Evolutionary conservation across 2,329 filamentous ascomycete species (phyloP), one percentile per base, ranked within the genome.

Genomic region (Chrysoporthe puriensis): DNA sequence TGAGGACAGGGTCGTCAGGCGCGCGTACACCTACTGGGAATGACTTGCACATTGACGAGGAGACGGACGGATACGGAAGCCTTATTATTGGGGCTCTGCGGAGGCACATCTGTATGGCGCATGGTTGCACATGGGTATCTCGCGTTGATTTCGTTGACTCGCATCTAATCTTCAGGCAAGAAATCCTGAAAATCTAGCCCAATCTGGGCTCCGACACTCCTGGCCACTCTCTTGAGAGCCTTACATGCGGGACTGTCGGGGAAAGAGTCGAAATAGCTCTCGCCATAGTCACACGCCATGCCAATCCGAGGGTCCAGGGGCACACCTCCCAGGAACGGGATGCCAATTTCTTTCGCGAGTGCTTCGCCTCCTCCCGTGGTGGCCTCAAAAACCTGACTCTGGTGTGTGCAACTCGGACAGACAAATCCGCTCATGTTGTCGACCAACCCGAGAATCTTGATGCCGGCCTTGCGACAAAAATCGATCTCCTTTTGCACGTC

Each of bases 401-500:
- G 83, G 72, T 94, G 89, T 65, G 88, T 92, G 79, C 96, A 99
- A 66, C 92, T 95, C 11, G 94, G 94, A 76, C 96, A 99, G 64
- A 99, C 94, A 74, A 98, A 99, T 3, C 94, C 93, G 68, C 90
- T 93, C 96, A 99, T 99, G 76, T 99, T 99, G 83, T 99, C 96
- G 18, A 97, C 96, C 52, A 99, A 83, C 0, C 96, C 96, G 3
- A 99, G 79, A 7, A 99, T 88, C 60, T 85, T 86, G 72, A 99
- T 98, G 4, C 92, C 93, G 0, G 96, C 96, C 80, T 99, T 99
- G 68, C 90, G 86, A 80, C 96, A 99, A 76, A 99, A 99, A 76
- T 99, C 95, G 68, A 99, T 95, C 79, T 99, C 96, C 80, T 97
- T 98, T 72, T 96, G 85, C 14, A 99, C 96, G 77, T 99, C 96